Evolutionary conservation across 106 monocot genomes (phyloP).

Genomic region (Dendrobium nobile): DNA sequence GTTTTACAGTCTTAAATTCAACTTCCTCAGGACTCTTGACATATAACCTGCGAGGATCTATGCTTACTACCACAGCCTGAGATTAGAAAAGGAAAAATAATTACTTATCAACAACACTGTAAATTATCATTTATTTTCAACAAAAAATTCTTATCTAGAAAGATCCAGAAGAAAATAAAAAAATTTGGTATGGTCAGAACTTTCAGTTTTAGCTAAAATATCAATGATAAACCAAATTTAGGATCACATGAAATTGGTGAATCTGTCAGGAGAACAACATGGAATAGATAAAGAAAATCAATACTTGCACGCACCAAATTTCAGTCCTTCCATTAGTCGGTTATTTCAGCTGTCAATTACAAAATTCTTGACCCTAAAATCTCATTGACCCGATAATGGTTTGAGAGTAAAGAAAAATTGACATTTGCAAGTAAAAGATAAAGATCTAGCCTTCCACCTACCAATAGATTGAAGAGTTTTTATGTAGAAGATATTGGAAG

Average conservation of each 20-base stretch:
- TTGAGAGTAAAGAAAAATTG: no score
- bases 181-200: background rate
- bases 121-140: background rate
- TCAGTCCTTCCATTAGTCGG: no score
- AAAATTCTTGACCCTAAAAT: no score
- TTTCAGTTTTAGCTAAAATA: background rate
- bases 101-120: background rate
- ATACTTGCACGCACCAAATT: no score
- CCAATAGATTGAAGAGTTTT: no score
- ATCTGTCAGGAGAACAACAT: background rate
- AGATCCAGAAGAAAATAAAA: background rate
- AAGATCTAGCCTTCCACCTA: no score
- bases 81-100: background rate
- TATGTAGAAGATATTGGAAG: no score
- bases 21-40: conserved; percentile 72
- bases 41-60: conserved; percentile 88
- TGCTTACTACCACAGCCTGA: conserved; percentile 96
- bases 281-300: no score
- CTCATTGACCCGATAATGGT: no score
- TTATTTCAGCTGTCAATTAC: no score
- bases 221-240: background rate
- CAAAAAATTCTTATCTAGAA: background rate
- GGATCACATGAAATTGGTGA: background rate
- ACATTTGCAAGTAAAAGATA: no score
- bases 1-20: conserved; percentile 67